Evolutionary conservation across 2,329 filamentous ascomycete species (phyloP).

Genomic region (Beauveria caledonica): DNA sequence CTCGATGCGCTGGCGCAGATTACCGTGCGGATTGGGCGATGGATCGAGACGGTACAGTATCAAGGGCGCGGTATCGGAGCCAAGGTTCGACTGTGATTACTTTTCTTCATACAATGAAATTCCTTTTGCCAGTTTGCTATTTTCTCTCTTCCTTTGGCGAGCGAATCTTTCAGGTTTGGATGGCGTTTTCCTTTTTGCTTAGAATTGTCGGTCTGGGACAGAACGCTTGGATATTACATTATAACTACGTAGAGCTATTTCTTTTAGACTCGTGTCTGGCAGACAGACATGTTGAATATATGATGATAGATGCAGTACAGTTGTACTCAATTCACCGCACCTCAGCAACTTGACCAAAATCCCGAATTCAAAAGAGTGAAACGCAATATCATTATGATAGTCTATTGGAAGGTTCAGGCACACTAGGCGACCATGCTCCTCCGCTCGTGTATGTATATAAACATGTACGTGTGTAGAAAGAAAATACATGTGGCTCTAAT

Average conservation of each 20-base stretch:
- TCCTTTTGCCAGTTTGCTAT: background rate
- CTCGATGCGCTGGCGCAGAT: conserved; percentile 73
- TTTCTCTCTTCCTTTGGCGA: background rate
- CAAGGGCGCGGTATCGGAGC: conserved; percentile 63
- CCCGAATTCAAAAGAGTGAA: background rate
- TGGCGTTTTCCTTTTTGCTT: background rate
- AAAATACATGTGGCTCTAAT: background rate
- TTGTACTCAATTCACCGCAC: too few species aligned
- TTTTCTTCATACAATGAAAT: background rate
- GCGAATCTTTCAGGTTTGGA: background rate
- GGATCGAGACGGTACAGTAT: conserved; percentile 66
- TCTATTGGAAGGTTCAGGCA: too few species aligned
- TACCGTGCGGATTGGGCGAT: conserved; percentile 64
- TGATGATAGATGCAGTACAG: background rate
- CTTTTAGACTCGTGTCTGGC: background rate
- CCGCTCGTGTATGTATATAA: background rate
- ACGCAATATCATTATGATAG: background rate
- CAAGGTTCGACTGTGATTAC: conserved; percentile 29
- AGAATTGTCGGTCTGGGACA: conserved; percentile 2
- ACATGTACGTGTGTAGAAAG: background rate
- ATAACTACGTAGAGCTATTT: too few species aligned
- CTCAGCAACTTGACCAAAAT: too few species aligned
- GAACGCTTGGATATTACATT: background rate
- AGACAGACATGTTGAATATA: background rate
- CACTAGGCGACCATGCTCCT: too few species aligned